These are phyloP conservation scores for Lentinula guzmanii DNA, from an alignment of 768 basidiomycete genomes.

Conservation along the genomic window DNA sequence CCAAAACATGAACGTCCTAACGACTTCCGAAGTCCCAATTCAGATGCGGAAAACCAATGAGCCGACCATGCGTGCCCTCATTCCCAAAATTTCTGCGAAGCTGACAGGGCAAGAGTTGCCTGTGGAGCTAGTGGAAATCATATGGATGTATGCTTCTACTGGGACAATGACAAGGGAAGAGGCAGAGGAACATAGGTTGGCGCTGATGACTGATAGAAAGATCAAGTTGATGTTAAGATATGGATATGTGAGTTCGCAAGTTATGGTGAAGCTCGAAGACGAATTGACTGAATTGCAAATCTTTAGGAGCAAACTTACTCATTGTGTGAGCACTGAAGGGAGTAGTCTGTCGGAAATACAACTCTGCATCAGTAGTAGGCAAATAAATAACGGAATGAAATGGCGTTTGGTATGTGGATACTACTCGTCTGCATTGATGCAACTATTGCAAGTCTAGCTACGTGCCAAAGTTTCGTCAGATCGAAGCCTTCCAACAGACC, in stretches of 20 bases:
- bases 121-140: neutral
- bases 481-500: too few species aligned
- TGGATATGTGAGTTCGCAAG: neutral
- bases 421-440: too few species aligned
- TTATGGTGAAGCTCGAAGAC: too few species aligned
- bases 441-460: too few species aligned
- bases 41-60: neutral
- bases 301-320: constrained; percentile 14
- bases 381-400: too few species aligned
- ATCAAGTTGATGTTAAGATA: neutral
- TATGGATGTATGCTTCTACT: neutral
- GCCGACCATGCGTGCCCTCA: neutral
- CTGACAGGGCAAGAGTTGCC: neutral
- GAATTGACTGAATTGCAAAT: neutral
- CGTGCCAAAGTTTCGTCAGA: too few species aligned
- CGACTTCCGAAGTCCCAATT: neutral
- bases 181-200: neutral
- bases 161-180: neutral
- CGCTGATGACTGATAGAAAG: neutral
- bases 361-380: too few species aligned
- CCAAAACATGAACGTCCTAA: neutral
- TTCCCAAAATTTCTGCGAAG: neutral
- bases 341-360: too few species aligned
- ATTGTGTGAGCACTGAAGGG: neutral
- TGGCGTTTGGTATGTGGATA: too few species aligned